Evolutionary conservation across 2,329 filamentous ascomycete species (phyloP).

Genomic region (Penicillium sp.): DNA sequence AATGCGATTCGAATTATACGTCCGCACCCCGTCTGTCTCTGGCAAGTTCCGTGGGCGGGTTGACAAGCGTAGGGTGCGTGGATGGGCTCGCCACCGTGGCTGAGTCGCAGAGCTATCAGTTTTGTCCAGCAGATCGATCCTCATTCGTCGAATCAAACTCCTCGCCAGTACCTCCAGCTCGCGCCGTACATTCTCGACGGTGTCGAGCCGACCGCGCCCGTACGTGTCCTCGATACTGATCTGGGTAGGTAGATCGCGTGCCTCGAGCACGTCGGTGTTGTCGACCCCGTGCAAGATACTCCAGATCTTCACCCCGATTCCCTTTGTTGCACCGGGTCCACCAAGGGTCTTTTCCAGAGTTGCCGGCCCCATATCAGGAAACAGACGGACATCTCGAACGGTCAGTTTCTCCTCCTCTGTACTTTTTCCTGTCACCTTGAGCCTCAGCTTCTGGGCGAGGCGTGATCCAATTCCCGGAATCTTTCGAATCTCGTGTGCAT

Average conservation of each 20-base stretch:
- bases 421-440: conserved; percentile 55
- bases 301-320: conserved; percentile 75
- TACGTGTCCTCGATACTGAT: conserved; percentile 97
- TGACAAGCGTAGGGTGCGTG: conserved; percentile 78
- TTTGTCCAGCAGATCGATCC: conserved; percentile 67
- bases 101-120: conserved; percentile 41
- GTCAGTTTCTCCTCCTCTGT: conserved; percentile 59
- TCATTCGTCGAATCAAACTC: conserved; percentile 77
- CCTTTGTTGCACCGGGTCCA: conserved; percentile 69
- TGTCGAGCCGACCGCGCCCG: conserved; percentile 67
- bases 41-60: conserved; percentile 64
- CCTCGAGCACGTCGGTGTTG: conserved; percentile 69
- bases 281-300: conserved; percentile 79
- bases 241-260: conserved; percentile 73
- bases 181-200: conserved; percentile 62
- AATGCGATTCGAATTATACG: conserved; percentile 66
- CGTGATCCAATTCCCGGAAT: conserved; percentile 86
- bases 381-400: conserved; percentile 65
- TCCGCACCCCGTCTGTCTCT: conserved; percentile 56
- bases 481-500: conserved; percentile 72
- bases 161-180: conserved; percentile 69
- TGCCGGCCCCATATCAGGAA: conserved; percentile 64
- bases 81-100: conserved; percentile 73
- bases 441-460: conserved; percentile 67
- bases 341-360: conserved; percentile 69